Conservation (phyloP, 176 grass and related monocot genomes). For the Chrysopogon serrulatus region DNA sequence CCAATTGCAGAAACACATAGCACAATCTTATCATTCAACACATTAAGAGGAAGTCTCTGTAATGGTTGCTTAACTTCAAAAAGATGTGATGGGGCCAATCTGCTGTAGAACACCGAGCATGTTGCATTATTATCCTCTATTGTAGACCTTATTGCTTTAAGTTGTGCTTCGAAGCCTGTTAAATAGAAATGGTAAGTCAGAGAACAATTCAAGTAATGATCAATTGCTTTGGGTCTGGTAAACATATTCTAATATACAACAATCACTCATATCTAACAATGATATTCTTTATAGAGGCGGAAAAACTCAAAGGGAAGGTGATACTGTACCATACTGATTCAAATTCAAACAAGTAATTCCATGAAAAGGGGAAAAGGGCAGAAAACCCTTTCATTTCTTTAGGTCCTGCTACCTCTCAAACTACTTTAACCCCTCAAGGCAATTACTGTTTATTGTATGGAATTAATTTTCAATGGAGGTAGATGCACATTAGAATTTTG, state of each 20-base stretch:
- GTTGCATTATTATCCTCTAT: conserved; percentile 29
- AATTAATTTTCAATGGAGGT: background rate
- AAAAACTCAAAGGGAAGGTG: background rate
- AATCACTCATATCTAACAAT: background rate
- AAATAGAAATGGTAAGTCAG: conserved; percentile 30
- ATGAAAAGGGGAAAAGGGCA: background rate
- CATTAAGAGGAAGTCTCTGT: conserved; percentile 40
- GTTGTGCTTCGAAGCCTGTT: conserved; percentile 47
- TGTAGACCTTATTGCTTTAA: conserved; percentile 29
- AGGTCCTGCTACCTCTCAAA: background rate
- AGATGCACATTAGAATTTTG: background rate
- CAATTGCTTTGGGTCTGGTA: background rate
- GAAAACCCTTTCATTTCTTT: background rate
- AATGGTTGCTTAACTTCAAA: conserved; percentile 54
- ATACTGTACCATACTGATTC: background rate
- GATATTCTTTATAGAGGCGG: background rate
- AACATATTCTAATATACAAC: background rate
- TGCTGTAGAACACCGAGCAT: conserved; percentile 53
- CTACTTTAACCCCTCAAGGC: background rate
- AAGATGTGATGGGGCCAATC: conserved; percentile 78
- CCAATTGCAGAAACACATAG: conserved; percentile 87
- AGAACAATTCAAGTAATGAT: background rate
- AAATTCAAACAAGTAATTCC: background rate
- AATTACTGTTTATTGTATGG: background rate
- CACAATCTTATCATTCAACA: conserved; percentile 42